phyloP scores from a whole-genome alignment of 768 basidiomycete genomes.

The Amanita phalloides region DNA sequence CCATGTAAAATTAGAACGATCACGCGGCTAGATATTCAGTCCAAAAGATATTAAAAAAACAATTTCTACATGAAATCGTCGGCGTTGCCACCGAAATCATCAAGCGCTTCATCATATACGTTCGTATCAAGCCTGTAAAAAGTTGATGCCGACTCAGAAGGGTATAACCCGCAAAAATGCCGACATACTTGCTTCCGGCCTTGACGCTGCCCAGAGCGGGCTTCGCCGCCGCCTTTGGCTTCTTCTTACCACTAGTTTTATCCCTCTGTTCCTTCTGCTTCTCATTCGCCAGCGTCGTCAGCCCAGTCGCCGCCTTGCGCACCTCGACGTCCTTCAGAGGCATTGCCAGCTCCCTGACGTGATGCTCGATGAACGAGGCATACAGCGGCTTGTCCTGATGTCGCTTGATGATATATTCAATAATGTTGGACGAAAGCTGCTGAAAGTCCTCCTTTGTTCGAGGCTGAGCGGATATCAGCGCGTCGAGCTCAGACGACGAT shows the following conservation, averaged over 20 bases:
- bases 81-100: conserved; percentile 67
- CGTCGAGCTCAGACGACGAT: conserved; percentile 24
- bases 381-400: conserved; percentile 78
- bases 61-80: conserved; percentile 85
- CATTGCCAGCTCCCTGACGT: conserved; percentile 62
- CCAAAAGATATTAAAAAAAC: no score
- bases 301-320: conserved; percentile 73
- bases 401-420: conserved; percentile 50
- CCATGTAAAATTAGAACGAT: no score
- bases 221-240: conserved; percentile 58
- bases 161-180: background rate
- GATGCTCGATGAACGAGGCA: conserved; percentile 72
- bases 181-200: conserved; percentile 44
- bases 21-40: no score
- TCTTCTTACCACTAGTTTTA: conserved; percentile 70
- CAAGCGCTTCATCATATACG: conserved; percentile 80
- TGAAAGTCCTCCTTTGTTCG: conserved; percentile 45
- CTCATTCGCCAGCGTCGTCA: conserved; percentile 87
- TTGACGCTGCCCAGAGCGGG: conserved; percentile 72
- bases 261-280: conserved; percentile 80
- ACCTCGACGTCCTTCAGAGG: conserved; percentile 87
- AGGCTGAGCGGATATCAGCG: no score
- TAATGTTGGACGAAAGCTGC: conserved; percentile 41
- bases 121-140: conserved; percentile 59
- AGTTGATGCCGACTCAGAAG: no score